phyloP scores from a whole-genome alignment of 257 asterid genomes.

The Ballota nigra region DNA sequence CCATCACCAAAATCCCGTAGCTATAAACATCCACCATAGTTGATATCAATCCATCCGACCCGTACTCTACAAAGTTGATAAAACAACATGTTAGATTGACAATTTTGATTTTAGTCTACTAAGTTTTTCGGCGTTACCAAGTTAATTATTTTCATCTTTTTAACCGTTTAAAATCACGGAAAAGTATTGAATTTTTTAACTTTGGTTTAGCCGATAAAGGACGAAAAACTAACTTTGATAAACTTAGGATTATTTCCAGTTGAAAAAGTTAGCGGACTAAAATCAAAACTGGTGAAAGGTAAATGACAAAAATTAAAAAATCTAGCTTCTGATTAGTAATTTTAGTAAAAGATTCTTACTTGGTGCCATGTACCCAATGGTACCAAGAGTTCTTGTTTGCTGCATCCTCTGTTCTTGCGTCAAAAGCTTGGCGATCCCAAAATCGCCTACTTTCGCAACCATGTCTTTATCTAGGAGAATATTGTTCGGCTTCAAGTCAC shows the following conservation, averaged over 20 bases:
- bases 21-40: conserved; percentile 10
- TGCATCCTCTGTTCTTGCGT: neutral
- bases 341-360: neutral
- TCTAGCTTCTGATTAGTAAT: too few relatives aligned
- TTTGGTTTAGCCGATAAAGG: too few relatives aligned
- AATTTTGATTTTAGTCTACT: too few relatives aligned
- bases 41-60: conserved; percentile 1
- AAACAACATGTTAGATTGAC: neutral
- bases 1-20: conserved; percentile 2
- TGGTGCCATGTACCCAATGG: conserved; percentile 19
- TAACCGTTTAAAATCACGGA: too few relatives aligned
- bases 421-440: neutral
- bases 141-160: too few relatives aligned
- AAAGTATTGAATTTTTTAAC: too few relatives aligned
- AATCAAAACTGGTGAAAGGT: too few relatives aligned
- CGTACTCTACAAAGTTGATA: neutral
- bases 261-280: too few relatives aligned
- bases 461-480: neutral
- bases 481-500: neutral
- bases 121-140: too few relatives aligned
- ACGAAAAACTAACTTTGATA: too few relatives aligned
- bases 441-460: neutral
- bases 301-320: too few relatives aligned
- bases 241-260: too few relatives aligned
- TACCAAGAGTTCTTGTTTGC: neutral